Base-by-base conservation (phyloP, 73 alveolate species). In the Paramecium primaurelia region DNA sequence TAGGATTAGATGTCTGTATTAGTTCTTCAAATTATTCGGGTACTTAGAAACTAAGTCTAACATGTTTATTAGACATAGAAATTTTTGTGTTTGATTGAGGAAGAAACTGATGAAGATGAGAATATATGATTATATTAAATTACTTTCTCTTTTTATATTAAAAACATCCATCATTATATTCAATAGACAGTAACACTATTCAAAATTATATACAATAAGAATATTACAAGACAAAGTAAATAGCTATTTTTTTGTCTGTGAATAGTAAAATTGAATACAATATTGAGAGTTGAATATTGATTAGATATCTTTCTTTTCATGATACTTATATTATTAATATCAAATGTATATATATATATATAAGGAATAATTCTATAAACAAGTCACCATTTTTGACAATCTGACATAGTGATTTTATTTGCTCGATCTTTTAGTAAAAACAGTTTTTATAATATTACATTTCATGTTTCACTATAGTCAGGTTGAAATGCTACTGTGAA, bases 61-160 rank as follows among this genome's bases (percentile, higher is more conserved):
- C 16, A 34, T 12, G 30, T 6, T 1, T 8, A 14, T 12, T n/a
- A 9, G 30, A 64, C 26, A 10, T 28, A 12, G 20, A n/a, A 64
- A 32, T 4, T 12, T 2, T 6, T 64, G 51, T 64, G 49, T 6
- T 64, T 34, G 47, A 64, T 64, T 2, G 84, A 64, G 28, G 84
- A 64, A 64, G 84, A 64, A 64, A 64, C 84, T 6, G 84, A 64
- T 64, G 84, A 64, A 64, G 84, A 64, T 54, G 69, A 54, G 36
- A 18, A 54, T 18, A 18, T 54, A 6, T 54, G 69, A 54, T 20
- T 54, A 18, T 54, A 54, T 54, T 0, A 4, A 54, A 54, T 6
- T 54, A 54, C 69, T 54, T n/a, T 54, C 36, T 54, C 9, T 54
- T 54, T 18, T 18, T 54, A 54, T 6, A 22, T 7, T 18, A 54